phyloP scores from a whole-genome alignment of 345 rosid species.

The Eucalyptus curtisii region DNA sequence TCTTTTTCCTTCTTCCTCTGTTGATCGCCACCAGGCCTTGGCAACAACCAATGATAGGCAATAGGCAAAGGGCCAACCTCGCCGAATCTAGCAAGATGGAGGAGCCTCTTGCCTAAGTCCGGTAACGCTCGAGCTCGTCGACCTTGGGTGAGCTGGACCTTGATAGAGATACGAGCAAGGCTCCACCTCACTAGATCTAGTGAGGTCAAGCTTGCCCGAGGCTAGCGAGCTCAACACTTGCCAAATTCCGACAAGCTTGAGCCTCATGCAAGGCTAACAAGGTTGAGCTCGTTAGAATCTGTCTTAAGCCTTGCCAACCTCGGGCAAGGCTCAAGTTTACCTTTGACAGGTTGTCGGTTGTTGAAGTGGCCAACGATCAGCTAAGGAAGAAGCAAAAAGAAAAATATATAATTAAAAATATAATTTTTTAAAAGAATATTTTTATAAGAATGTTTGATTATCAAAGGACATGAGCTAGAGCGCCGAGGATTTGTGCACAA shows the following conservation, averaged over 20 bases:
- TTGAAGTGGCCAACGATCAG: fast-evolving
- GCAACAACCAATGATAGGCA: background rate
- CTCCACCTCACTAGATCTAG: background rate
- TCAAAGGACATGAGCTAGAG: background rate
- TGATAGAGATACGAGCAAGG: background rate
- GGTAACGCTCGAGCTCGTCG: background rate
- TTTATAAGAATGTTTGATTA: no score
- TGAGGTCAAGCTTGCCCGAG: background rate
- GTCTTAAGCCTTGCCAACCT: background rate
- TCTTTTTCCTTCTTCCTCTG: background rate
- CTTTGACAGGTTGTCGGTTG: fast-evolving
- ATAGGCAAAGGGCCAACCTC: background rate
- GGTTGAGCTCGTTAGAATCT: background rate
- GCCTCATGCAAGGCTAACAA: no score
- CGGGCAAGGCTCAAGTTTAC: background rate
- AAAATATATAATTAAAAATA: no score
- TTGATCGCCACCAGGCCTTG: fast-evolving
- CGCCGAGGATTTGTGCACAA: background rate
- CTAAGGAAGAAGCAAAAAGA: background rate
- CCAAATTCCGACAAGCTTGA: background rate
- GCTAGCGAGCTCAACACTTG: background rate
- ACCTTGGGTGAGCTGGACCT: background rate
- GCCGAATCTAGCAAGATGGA: background rate
- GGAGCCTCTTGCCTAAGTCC: background rate
- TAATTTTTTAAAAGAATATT: no score